These are phyloP conservation scores for Prototheca wickerhamii DNA, from an alignment of 163 green algal species.

Conservation along the genomic window DNA sequence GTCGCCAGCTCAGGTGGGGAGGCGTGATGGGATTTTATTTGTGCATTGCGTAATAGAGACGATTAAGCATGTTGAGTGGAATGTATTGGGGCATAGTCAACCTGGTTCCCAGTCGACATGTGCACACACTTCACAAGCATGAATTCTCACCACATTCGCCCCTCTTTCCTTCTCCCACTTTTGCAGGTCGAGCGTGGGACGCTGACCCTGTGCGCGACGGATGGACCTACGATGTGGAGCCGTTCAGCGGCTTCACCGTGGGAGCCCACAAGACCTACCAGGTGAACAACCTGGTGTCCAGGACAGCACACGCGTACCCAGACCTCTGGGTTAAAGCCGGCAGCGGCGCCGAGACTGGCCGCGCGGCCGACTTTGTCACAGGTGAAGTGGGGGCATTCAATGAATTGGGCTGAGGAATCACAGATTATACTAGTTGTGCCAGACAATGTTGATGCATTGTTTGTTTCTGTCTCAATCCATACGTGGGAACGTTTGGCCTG, in stretches of 20 bases:
- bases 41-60: too few relatives aligned
- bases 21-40: neutral
- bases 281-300: slow-evolving; percentile 20
- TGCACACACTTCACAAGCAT: too few relatives aligned
- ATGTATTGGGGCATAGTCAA: too few relatives aligned
- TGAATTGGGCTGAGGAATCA: neutral
- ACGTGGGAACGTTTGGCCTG: neutral
- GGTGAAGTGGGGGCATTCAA: neutral
- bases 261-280: slow-evolving; percentile 27
- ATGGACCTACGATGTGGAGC: slow-evolving; percentile 29
- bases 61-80: too few relatives aligned
- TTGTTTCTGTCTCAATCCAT: neutral
- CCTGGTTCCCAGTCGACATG: too few relatives aligned
- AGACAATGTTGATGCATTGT: too few relatives aligned
- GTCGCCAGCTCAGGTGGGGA: slow-evolving; percentile 2
- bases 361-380: slow-evolving; percentile 12
- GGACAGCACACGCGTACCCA: slow-evolving; percentile 23
- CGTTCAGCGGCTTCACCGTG: slow-evolving; percentile 23
- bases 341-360: neutral
- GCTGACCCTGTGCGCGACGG: slow-evolving; percentile 7
- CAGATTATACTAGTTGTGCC: too few relatives aligned
- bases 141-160: too few relatives aligned
- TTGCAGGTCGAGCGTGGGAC: slow-evolving; percentile 6
- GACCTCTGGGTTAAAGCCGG: slow-evolving; percentile 23
- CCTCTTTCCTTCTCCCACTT: neutral